Percentiles rank a stretch among this genome's conserved stretches.
Conservation (phyloP, 345 rosid genomes). For the Lepidium africanum region DNA sequence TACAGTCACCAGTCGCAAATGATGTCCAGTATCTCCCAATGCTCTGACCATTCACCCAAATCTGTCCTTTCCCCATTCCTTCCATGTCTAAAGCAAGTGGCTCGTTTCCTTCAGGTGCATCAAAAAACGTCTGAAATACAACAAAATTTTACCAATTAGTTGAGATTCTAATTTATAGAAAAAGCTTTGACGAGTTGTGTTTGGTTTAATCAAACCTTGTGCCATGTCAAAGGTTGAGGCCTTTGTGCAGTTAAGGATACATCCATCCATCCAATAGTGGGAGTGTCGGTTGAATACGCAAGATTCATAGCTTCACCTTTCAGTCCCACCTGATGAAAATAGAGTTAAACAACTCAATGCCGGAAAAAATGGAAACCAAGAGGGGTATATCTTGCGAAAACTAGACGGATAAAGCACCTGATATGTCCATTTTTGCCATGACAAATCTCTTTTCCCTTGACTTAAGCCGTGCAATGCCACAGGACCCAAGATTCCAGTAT, state of each 20-base stretch:
- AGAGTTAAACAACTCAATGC: neutral
- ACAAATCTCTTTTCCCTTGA: constrained; percentile 82
- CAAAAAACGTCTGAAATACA: constrained; percentile 54
- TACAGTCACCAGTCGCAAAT: constrained; percentile 69
- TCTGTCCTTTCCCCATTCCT: constrained; percentile 96
- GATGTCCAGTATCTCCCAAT: constrained; percentile 98
- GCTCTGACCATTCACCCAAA: constrained; percentile 93
- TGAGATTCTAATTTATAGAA: neutral
- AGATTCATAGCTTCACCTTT: constrained; percentile 95
- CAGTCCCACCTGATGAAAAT: constrained; percentile 69
- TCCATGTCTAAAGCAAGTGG: constrained; percentile 95
- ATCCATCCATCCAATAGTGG: constrained; percentile 72
- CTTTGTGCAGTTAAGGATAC: constrained; percentile 53
- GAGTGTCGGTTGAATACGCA: constrained; percentile 50
- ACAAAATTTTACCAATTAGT: neutral
- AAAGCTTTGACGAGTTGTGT: neutral
- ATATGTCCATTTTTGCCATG: constrained; percentile 97
- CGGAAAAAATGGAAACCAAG: neutral
- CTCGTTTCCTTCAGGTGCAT: constrained; percentile 89
- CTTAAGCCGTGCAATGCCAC: constrained; percentile 88
- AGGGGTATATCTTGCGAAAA: neutral
- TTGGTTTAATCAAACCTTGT: constrained; percentile 47
- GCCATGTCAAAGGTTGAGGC: constrained; percentile 90
- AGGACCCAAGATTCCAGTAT: constrained; percentile 90
- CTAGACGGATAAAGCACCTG: constrained; percentile 41